Percentiles rank a stretch among this genome's conserved stretches.
phyloP scores from a whole-genome alignment of 169 alveolate species.

The Cryptosporidium ryanae region DNA sequence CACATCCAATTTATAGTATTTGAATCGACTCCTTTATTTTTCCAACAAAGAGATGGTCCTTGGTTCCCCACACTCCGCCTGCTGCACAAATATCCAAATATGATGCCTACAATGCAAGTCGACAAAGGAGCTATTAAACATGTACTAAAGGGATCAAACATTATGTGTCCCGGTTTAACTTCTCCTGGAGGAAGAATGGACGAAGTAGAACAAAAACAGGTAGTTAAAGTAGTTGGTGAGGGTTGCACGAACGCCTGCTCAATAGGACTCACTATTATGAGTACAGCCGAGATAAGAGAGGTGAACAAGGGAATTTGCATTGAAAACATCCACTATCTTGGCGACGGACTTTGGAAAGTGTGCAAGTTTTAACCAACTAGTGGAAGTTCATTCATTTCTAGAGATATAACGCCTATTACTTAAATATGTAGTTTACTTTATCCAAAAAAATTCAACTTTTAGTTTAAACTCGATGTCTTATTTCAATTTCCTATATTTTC shows the following conservation, averaged over 20 bases:
- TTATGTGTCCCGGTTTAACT: conserved; percentile 98
- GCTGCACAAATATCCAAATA: conserved; percentile 93
- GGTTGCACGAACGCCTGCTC: conserved; percentile 95
- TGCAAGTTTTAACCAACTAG: conserved; percentile 20
- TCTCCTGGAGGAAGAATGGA: conserved; percentile 95
- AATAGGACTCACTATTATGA: conserved; percentile 93
- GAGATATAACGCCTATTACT: neutral
- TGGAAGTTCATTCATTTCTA: neutral
- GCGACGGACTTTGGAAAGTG: conserved; percentile 95
- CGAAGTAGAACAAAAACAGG: conserved; percentile 86
- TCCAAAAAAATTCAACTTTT: too few species aligned
- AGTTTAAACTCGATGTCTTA: too few species aligned
- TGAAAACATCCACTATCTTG: conserved; percentile 90
- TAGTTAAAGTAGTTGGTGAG: conserved; percentile 90
- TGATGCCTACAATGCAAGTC: conserved; percentile 96
- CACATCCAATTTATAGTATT: conserved; percentile 84
- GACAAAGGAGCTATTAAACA: conserved; percentile 96
- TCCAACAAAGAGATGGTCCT: conserved; percentile 92
- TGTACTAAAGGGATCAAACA: conserved; percentile 94
- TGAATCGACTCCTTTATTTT: conserved; percentile 85
- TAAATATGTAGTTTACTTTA: too few species aligned
- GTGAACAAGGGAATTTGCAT: conserved; percentile 92
- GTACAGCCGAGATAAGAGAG: conserved; percentile 91
- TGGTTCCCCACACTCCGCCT: conserved; percentile 94
- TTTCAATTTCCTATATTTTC: too few species aligned